These are phyloP conservation scores for Colletotrichum karsti DNA, from an alignment of 2,329 filamentous ascomycete species.

Conservation along the genomic window DNA sequence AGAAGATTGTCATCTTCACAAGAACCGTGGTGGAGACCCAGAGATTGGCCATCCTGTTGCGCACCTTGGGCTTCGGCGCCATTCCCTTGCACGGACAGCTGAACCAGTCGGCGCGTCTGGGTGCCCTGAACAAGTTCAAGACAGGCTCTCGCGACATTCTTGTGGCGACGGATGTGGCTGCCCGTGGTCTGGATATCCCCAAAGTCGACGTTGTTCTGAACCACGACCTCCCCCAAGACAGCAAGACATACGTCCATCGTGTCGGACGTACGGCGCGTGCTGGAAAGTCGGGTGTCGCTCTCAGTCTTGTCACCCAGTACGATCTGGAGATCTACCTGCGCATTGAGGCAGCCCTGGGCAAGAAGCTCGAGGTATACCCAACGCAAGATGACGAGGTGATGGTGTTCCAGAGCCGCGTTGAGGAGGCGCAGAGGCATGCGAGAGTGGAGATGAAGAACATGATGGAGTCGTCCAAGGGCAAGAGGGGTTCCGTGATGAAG, in stretches of 20 bases:
- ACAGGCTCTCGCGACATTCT: conserved; percentile 83
- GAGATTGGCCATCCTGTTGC: conserved; percentile 82
- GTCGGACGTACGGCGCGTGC: conserved; percentile 90
- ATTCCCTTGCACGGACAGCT: conserved; percentile 95
- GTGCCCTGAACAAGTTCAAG: conserved; percentile 90
- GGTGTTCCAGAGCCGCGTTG: conserved; percentile 79
- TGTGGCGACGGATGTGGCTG: conserved; percentile 93
- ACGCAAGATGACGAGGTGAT: conserved; percentile 85
- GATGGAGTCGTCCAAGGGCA: conserved; percentile 73
- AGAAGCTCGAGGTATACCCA: conserved; percentile 75
- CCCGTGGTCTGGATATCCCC: conserved; percentile 91
- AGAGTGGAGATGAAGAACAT: conserved; percentile 83
- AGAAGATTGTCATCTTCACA: conserved; percentile 89
- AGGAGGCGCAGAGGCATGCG: conserved; percentile 84
- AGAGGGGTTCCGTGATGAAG: conserved; percentile 60
- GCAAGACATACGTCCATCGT: conserved; percentile 90
- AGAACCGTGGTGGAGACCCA: conserved; percentile 93
- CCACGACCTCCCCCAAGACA: conserved; percentile 83
- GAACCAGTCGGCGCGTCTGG: conserved; percentile 85
- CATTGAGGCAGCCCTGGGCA: conserved; percentile 84
- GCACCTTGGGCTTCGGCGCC: conserved; percentile 85
- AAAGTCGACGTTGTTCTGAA: conserved; percentile 91
- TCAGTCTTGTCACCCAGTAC: conserved; percentile 87
- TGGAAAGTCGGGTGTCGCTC: conserved; percentile 82
- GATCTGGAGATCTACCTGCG: conserved; percentile 82